A percentile compares a stretch with the other conserved stretches of the same genome.
Evolutionary conservation across 2,329 filamentous ascomycete genomes (phyloP).

Genomic region (Talaromyces sp.): DNA sequence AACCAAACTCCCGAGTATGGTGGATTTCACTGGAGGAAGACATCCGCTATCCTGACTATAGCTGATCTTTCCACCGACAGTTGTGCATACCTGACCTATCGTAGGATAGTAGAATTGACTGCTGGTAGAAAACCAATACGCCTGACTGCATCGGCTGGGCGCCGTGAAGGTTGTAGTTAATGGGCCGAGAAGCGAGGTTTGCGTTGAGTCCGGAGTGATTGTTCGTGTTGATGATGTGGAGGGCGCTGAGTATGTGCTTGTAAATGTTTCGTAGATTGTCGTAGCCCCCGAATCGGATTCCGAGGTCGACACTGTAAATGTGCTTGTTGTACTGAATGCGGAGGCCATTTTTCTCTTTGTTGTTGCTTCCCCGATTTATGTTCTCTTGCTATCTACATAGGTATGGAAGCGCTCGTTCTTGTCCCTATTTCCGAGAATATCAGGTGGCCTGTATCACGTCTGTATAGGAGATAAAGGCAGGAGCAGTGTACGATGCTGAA

Average conservation of each 20-base stretch:
- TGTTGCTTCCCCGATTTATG: not conserved
- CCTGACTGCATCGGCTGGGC: constrained; percentile 3
- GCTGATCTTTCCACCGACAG: not conserved
- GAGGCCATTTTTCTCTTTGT: not conserved
- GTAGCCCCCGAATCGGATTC: not conserved
- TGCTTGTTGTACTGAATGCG: not conserved
- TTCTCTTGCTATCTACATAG: not conserved
- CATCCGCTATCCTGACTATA: not conserved
- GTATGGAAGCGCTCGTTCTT: not conserved
- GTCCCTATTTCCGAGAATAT: not conserved
- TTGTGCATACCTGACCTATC: not conserved
- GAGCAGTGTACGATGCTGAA: too few species aligned
- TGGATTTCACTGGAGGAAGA: not conserved
- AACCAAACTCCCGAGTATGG: not conserved
- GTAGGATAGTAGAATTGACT: not conserved
- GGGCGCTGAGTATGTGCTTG: not conserved
- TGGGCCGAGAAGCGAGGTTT: not conserved
- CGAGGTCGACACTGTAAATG: not conserved
- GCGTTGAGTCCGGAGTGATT: not conserved
- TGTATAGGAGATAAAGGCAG: too few species aligned
- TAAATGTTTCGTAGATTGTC: not conserved
- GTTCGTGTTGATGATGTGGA: not conserved
- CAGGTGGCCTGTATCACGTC: not conserved
- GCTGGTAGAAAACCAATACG: not conserved
- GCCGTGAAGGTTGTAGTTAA: constrained; percentile 9